Evolutionary conservation across 768 basidiomycete genomes (phyloP).

Genomic region (Serendipita sp.): DNA sequence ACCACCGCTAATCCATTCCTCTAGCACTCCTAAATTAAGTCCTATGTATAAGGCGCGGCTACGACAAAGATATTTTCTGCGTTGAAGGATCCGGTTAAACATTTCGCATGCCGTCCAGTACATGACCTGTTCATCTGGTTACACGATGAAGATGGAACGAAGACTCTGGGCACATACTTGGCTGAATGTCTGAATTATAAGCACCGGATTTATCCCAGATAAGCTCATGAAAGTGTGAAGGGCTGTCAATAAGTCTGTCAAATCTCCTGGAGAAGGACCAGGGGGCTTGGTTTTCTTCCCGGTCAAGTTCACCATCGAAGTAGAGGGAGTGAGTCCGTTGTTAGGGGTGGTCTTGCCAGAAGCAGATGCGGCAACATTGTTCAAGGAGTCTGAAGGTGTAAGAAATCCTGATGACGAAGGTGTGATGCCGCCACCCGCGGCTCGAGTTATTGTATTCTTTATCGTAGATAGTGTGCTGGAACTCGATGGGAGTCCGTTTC

Average conservation of each 20-base stretch:
- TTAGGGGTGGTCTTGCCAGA: neutral
- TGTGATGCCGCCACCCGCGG: neutral
- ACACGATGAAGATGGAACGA: conserved; percentile 70
- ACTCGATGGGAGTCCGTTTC: neutral
- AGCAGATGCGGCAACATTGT: neutral
- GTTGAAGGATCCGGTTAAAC: conserved; percentile 72
- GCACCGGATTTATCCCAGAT: conserved; percentile 78
- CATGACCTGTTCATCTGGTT: conserved; percentile 61
- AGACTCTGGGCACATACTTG: conserved; percentile 79
- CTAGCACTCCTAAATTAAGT: conserved; percentile 68
- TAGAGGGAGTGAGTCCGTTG: neutral
- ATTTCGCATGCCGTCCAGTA: conserved; percentile 92
- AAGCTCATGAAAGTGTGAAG: conserved; percentile 68
- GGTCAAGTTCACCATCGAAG: neutral
- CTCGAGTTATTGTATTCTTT: neutral
- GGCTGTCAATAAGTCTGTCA: conserved; percentile 71
- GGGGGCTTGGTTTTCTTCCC: neutral
- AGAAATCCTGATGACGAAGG: neutral
- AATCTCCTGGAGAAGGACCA: conserved; percentile 20
- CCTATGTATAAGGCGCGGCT: conserved; percentile 76
- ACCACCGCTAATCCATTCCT: conserved; percentile 82
- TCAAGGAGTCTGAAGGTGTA: neutral
- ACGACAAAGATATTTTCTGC: conserved; percentile 91
- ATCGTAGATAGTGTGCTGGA: neutral
- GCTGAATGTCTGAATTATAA: conserved; percentile 84